phyloP scores from a whole-genome alignment of 495 filamentous ascomycete species.

The Beverwykella pulmonaria region DNA sequence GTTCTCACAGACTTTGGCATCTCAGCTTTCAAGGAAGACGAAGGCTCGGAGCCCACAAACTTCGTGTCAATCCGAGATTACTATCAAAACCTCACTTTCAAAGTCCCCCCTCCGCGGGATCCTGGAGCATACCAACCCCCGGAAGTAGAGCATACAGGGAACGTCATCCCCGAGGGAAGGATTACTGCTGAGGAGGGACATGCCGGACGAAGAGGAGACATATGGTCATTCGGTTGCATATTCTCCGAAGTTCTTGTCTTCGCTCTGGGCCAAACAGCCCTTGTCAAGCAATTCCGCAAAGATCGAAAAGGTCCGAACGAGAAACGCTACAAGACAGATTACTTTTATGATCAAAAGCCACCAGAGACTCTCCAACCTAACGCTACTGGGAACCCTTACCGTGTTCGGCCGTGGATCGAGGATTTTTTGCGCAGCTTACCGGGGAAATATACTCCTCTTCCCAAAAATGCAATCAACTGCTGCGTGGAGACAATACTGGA shows the following conservation, averaged over 20 bases:
- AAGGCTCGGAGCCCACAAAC: neutral
- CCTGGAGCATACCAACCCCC: constrained; percentile 10
- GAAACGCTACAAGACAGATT: neutral
- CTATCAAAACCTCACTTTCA: constrained; percentile 9
- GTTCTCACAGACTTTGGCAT: constrained; percentile 13
- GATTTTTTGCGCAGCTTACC: neutral
- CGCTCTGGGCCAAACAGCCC: neutral
- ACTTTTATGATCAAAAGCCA: constrained; percentile 1
- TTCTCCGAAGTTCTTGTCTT: constrained; percentile 5
- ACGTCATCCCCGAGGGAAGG: neutral
- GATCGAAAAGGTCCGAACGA: neutral
- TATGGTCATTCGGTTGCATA: constrained; percentile 13
- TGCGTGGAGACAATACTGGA: neutral
- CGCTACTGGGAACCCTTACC: neutral
- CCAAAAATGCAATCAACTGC: constrained; percentile 1
- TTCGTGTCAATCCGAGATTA: constrained; percentile 8
- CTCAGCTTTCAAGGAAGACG: constrained; percentile 12
- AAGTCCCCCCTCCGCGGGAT: neutral
- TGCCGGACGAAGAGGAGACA: constrained; percentile 8
- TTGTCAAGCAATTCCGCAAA: constrained; percentile 1
- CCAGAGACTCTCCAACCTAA: neutral
- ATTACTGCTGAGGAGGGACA: neutral
- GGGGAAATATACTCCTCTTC: neutral
- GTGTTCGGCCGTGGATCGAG: neutral
- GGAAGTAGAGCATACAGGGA: neutral